These are phyloP conservation scores for Lomentospora prolificans DNA, from an alignment of 2,329 filamentous ascomycete genomes.

Conservation along the genomic window DNA sequence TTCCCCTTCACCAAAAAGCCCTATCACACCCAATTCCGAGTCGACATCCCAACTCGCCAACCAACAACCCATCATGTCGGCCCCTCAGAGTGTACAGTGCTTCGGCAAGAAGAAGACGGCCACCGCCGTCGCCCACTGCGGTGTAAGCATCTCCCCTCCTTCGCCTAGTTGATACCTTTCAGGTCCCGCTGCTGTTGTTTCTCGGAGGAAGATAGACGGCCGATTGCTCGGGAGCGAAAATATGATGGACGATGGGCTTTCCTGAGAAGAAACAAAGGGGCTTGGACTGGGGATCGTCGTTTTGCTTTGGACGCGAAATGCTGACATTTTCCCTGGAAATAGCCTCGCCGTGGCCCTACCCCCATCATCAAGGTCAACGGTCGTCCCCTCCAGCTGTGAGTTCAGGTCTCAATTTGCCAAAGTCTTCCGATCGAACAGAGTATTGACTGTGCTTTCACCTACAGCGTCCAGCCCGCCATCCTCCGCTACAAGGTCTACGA, in stretches of 20 bases:
- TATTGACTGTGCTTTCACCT: neutral
- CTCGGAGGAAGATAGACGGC: neutral
- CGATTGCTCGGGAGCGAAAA: neutral
- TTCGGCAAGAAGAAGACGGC: slow-evolving; percentile 97
- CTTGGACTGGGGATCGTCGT: neutral
- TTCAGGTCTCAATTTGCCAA: neutral
- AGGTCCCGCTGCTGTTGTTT: neutral
- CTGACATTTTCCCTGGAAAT: slow-evolving; percentile 7
- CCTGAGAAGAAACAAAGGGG: neutral
- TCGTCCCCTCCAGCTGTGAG: slow-evolving; percentile 70
- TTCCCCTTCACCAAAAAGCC: slow-evolving; percentile 10
- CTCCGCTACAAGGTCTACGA: slow-evolving; percentile 99
- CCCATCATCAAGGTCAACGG: slow-evolving; percentile 85
- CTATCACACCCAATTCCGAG: slow-evolving; percentile 8
- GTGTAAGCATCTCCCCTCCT: neutral
- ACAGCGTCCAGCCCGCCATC: slow-evolving; percentile 76
- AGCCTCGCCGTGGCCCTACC: slow-evolving; percentile 46
- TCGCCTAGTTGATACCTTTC: neutral
- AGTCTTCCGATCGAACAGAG: neutral
- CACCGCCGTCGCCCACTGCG: slow-evolving; percentile 84
- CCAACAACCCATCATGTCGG: slow-evolving; percentile 56
- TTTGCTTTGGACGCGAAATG: neutral
- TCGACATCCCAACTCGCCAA: slow-evolving; percentile 6
- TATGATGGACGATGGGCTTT: neutral
- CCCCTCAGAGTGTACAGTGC: slow-evolving; percentile 81